Evolutionary conservation across 805 yeast genomes (phyloP), one percentile per base, ranked within the genome.

Genomic region (Starmerella floricola): DNA sequence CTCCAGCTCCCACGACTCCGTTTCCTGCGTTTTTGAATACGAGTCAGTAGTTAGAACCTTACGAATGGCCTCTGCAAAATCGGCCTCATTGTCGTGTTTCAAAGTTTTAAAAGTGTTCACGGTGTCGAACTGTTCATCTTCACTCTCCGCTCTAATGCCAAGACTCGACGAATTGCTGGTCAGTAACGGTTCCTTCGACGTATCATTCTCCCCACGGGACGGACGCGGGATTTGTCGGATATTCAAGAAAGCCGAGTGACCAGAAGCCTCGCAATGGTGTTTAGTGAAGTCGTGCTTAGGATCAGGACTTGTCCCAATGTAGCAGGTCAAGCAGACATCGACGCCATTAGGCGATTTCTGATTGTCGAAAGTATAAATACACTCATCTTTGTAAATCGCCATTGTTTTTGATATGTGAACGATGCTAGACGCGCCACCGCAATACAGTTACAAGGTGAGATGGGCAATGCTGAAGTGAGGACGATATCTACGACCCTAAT

Each of bases 1-100:
- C 51, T 87, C 94, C 51, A 82, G 81, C 57, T 85, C 88, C 99
- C 99, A 91, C 1, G 94, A 78, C 53, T 78, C 75, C 42, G 86
- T 73, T 56, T 86, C 93, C 51, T 84, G 73, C 31, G 70, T 67
- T 40, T 67, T 67, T 17, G 71, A 66, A 3, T 74, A 68, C 0
- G 91, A 80, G 24, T 74, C 73, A 1, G 87, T 69, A 6, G 55
- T 59, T 37, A 78, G 51, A 3, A 84, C 68, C 2, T 61, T 65
- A 1, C 67, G 62, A 0, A 73, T 72, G n/a, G 42, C 40, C 1
- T 51, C 29, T 4, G 17, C 24, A 26, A 42, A 47, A 6, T 38
- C 42, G 5, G 29, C 20, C 31, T 45, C 51, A 8, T 31, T 27
- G 29, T 44, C 55, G 2, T 41, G 41, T 8, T 55, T 54, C 11